Conservation (phyloP, 2,329 filamentous ascomycete species). For the Pseudogymnoascus sp. region DNA sequence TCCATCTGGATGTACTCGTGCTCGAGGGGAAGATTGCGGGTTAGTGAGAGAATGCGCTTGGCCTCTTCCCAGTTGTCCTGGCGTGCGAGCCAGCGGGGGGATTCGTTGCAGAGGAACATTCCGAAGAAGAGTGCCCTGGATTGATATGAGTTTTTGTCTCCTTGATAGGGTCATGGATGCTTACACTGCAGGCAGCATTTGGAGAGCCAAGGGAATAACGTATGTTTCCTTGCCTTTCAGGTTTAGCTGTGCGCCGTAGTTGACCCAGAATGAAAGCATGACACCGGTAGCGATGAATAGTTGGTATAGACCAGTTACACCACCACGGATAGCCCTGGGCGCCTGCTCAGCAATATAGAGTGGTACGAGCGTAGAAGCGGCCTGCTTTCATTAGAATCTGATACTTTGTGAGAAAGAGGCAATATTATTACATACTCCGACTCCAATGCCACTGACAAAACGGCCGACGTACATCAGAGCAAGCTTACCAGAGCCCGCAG, state of each 20-base stretch:
- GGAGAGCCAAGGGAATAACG: conserved; percentile 55
- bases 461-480: conserved; percentile 58
- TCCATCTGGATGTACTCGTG: conserved; percentile 46
- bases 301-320: conserved; percentile 42
- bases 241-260: conserved; percentile 43
- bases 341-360: conserved; percentile 42
- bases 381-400: conserved; percentile 40
- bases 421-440: conserved; percentile 25
- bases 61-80: conserved; percentile 60
- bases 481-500: conserved; percentile 50
- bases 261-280: conserved; percentile 42
- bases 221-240: conserved; percentile 41
- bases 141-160: not conserved
- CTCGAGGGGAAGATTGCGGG: conserved; percentile 41
- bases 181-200: conserved; percentile 52
- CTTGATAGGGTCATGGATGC: not conserved
- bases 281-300: conserved; percentile 35
- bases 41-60: conserved; percentile 42
- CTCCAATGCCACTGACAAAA: conserved; percentile 40
- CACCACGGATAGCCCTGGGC: conserved; percentile 42
- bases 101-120: conserved; percentile 53
- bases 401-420: conserved; percentile 41
- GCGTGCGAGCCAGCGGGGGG: conserved; percentile 59
- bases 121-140: conserved; percentile 41
- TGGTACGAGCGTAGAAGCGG: conserved; percentile 31